These are phyloP conservation scores for Cornus kousa DNA, from an alignment of 148 eudicot species.

Conservation along the genomic window DNA sequence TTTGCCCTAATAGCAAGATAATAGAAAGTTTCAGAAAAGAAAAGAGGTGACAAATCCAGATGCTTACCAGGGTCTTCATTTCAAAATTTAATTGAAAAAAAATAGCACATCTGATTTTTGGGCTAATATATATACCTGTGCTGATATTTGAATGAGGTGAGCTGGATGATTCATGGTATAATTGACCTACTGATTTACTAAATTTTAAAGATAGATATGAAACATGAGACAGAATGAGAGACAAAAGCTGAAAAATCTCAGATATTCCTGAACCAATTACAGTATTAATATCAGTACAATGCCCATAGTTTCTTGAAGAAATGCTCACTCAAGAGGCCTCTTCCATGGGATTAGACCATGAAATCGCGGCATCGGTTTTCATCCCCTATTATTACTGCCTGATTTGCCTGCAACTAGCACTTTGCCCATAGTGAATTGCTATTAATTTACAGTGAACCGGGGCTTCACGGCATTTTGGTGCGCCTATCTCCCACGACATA, in stretches of 20 bases:
- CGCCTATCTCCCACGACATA: not conserved
- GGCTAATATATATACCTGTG: not conserved
- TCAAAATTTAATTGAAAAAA: not conserved
- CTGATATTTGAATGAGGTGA: not conserved
- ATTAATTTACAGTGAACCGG: not conserved
- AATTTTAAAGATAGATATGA: too few relatives aligned
- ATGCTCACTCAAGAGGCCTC: not conserved
- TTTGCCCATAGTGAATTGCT: not conserved
- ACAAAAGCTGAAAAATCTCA: not conserved
- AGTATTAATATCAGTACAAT: too few relatives aligned
- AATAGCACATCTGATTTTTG: not conserved
- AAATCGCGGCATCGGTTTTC: not conserved
- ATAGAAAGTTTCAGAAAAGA: too few relatives aligned
- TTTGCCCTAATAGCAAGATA: not conserved
- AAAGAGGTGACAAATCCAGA: too few relatives aligned
- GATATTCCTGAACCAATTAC: not conserved
- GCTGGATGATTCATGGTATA: not conserved
- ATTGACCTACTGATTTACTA: too few relatives aligned
- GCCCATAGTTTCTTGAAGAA: not conserved
- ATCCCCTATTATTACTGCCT: not conserved
- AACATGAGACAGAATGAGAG: not conserved
- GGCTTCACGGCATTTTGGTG: not conserved
- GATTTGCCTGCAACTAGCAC: not conserved
- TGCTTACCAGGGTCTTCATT: not conserved
- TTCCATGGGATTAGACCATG: not conserved